Base-by-base conservation (phyloP, 371 early-diverging fungal genomes). In the Actinomucor elegans region DNA sequence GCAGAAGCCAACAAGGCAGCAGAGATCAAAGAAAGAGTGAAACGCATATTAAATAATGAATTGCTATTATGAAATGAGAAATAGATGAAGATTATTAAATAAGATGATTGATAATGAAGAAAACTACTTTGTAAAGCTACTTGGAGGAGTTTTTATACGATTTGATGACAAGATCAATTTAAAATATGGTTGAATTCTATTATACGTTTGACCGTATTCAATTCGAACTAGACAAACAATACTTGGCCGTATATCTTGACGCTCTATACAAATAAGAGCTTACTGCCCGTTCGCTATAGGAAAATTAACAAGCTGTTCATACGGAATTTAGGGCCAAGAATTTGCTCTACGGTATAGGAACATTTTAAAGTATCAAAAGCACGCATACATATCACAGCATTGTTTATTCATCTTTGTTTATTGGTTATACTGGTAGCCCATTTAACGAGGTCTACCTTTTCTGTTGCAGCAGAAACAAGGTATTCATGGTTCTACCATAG, bases 381-480 rank as follows among this genome's bases (percentile, higher is more conserved):
- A n/a, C n/a, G n/a, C n/a, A n/a, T n/a, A n/a, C n/a, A n/a, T n/a
- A n/a, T n/a, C n/a, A n/a, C n/a, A n/a, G n/a, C n/a, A n/a, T n/a
- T n/a, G n/a, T n/a, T n/a, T n/a, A n/a, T n/a, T n/a, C n/a, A n/a
- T n/a, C n/a, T n/a, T n/a, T n/a, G n/a, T 23, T 45, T 45, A 15
- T 36, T 53, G 35, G 54, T 59, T 27, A 48, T 53, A 53, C 52
- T 59, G 3, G 42, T 40, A 0, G 73, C 78, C 84, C 84, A 84
- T 48, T 68, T 64, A 34, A 71, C 78, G 51, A 82, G 70, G 57
- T 84, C 84, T 28, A 84, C 84, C 15, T 73, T 72, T 58, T 78
- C 83, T 52, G 60, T 51, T 23, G 69, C 75, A 21, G 80, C 80
- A 36, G 77, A 74, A 23, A 61, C 61, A n/a, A 82, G 61, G 55